Evolutionary conservation across 2,329 filamentous ascomycete species (phyloP).

Genomic region (Epichloe sibirici): DNA sequence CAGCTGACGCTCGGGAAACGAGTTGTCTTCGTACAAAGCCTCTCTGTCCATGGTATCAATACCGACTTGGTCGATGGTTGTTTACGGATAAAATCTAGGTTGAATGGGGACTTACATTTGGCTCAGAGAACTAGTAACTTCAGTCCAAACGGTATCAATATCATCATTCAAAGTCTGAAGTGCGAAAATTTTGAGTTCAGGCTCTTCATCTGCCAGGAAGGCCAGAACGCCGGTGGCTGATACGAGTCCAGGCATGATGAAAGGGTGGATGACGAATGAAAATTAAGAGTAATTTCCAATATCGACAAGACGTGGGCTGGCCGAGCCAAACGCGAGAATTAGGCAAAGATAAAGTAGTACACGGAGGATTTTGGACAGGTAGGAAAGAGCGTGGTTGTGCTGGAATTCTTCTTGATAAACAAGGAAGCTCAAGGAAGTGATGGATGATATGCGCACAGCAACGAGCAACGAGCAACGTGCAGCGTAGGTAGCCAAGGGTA

Average conservation of each 20-base stretch:
- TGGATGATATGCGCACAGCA: not conserved
- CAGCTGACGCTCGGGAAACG: slow-evolving; percentile 85
- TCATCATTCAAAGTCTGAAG: slow-evolving; percentile 91
- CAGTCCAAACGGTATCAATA: slow-evolving; percentile 94
- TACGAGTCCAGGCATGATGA: slow-evolving; percentile 76
- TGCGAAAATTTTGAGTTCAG: slow-evolving; percentile 88
- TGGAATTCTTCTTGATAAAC: not conserved
- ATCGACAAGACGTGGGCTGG: not conserved
- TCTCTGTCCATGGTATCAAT: slow-evolving; percentile 47
- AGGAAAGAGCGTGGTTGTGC: not conserved
- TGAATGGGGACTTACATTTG: slow-evolving; percentile 57
- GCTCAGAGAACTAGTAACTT: slow-evolving; percentile 82
- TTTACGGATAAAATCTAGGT: not conserved
- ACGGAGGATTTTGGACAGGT: not conserved
- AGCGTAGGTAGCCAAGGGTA: not conserved
- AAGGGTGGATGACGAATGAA: not conserved
- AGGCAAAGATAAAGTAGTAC: too few relatives aligned
- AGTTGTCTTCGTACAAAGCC: slow-evolving; percentile 92
- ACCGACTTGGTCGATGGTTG: not conserved
- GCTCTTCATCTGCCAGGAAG: slow-evolving; percentile 89
- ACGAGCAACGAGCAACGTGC: not conserved
- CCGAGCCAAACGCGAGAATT: not conserved
- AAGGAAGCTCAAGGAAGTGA: not conserved
- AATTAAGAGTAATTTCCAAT: slow-evolving; percentile 1
- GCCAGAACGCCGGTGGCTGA: slow-evolving; percentile 91